Base-by-base conservation (phyloP, 805 yeast genomes). In the Zygoascus biomembranicola region DNA sequence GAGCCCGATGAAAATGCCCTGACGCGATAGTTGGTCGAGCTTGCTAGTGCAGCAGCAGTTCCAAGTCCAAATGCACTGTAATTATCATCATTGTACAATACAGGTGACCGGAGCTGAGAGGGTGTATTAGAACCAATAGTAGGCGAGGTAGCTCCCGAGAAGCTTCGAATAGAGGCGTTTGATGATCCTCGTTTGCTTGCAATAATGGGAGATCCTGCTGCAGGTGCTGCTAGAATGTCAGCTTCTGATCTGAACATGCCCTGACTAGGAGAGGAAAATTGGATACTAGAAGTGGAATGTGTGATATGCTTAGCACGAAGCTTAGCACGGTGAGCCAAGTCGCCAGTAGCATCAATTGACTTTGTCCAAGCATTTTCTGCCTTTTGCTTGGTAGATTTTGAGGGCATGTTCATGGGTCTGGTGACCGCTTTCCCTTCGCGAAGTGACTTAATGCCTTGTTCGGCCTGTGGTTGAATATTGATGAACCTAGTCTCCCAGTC, bases 331-430 rank as follows among this genome's bases (percentile, higher is more conserved):
- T 51, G 50, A 19, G 63, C 56, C 9, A 61, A 44, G 31, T 50
- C 54, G 8, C 53, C 52, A n/a, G 59, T 52, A 5, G 55, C 53
- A 35, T 70, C 73, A 2, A 78, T 76, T 5, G 79, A 77, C 60
- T 72, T 75, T 43, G 71, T 67, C 49, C 74, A 69, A 31, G 74
- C 67, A 43, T 50, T 35, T 59, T 75, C 52, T 43, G 57, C 60
- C 14, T 42, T 42, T 14, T 18, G 23, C 19, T 53, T 51, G 18
- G 45, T 50, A 10, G 61, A 52, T 19, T 64, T 64, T 2, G 19
- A 16, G 5, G 35, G 43, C 51, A 56, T 51, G 26, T 59, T 53
- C 61, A 66, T 61, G 11, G 66, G 63, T 23, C 55, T 50, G 23
- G 57, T 56, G 32, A 61, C 66, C 5, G 67, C 58, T 51, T 65